A percentile compares a stretch with the other conserved stretches of the same genome.
Evolutionary conservation across 1,284 basidiomycete genomes (phyloP).

Genomic region (Ustilago tritici): DNA sequence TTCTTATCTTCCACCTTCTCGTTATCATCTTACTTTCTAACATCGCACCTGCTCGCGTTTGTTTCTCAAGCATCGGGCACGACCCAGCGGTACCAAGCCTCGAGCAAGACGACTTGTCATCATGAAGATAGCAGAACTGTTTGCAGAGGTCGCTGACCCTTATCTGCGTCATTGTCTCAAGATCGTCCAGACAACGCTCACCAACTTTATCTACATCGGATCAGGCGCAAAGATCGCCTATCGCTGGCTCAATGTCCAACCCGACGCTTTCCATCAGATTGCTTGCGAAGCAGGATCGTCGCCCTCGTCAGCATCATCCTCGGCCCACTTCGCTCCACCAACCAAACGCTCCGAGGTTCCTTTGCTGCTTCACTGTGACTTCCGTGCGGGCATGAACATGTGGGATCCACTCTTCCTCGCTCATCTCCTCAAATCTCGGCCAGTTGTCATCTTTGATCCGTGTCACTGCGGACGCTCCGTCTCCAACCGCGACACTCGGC

Average conservation of each 20-base stretch:
- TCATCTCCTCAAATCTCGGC: constrained; percentile 48
- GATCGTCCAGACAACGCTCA: constrained; percentile 35
- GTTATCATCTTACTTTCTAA: too few species aligned
- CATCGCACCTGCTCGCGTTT: too few species aligned
- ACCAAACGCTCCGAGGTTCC: constrained; percentile 22
- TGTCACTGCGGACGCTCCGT: constrained; percentile 42
- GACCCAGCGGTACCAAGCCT: background rate
- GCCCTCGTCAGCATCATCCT: constrained; percentile 9
- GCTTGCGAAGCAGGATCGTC: constrained; percentile 10
- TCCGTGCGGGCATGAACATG: constrained; percentile 43
- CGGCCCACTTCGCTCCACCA: background rate
- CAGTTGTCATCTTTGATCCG: constrained; percentile 41
- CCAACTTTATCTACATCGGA: constrained; percentile 43
- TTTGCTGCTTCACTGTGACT: constrained; percentile 40
- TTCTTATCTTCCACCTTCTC: background rate
- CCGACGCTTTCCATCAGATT: constrained; percentile 26
- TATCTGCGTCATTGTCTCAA: constrained; percentile 42
- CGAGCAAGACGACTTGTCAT: background rate
- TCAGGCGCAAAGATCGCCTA: constrained; percentile 48
- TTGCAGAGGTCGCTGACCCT: constrained; percentile 33
- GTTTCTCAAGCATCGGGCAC: background rate
- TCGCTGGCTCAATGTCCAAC: constrained; percentile 45
- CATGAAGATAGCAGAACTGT: constrained; percentile 20
- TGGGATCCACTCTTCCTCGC: constrained; percentile 54
- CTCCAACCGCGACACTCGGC: constrained; percentile 41